Percentiles rank a stretch among this genome's conserved stretches.
Evolutionary conservation across 2,329 filamentous ascomycete species (phyloP).

Genomic region (Colletotrichum sp.): DNA sequence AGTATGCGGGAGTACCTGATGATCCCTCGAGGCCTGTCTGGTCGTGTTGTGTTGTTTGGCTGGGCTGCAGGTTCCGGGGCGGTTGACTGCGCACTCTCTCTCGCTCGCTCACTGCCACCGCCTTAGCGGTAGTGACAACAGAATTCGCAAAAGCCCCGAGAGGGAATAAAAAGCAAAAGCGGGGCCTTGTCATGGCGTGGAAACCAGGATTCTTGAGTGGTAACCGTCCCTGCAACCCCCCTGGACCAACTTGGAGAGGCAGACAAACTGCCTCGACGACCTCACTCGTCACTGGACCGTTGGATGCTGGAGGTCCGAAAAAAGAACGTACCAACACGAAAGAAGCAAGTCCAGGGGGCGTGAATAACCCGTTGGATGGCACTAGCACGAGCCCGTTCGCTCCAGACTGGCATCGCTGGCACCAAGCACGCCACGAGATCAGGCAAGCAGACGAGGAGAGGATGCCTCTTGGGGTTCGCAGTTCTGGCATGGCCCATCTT

Average conservation of each 20-base stretch:
- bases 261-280: neutral
- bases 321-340: neutral
- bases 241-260: neutral
- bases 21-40: neutral
- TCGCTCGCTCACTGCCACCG: neutral
- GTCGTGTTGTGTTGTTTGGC: neutral
- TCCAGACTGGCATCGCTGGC: neutral
- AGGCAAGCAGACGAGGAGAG: neutral
- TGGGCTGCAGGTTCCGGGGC: neutral
- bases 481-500: neutral
- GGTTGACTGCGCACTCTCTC: neutral
- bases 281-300: neutral
- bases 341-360: slow-evolving; percentile 7
- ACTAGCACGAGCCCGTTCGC: neutral
- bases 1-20: neutral
- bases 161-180: slow-evolving; percentile 5
- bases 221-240: neutral
- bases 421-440: neutral
- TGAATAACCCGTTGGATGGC: slow-evolving; percentile 1
- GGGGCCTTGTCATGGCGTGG: neutral
- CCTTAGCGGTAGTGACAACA: neutral
- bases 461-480: neutral
- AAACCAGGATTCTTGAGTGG: neutral
- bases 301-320: neutral
- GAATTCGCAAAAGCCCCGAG: slow-evolving; percentile 17